Base-by-base conservation (phyloP, 768 basidiomycete genomes). In the Auriscalpium vulgare region DNA sequence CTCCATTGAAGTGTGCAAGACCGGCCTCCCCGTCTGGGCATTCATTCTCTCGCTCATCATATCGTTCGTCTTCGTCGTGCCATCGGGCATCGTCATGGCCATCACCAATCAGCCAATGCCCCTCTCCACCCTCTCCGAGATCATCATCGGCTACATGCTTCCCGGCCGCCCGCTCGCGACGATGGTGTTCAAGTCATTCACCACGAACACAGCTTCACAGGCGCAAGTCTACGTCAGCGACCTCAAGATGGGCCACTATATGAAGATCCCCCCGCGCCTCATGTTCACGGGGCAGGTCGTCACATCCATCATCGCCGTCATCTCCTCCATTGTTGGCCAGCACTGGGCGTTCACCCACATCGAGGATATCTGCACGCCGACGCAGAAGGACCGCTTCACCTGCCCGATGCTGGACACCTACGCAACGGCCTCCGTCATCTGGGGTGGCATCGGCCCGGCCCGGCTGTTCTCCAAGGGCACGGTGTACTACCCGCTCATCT, bases 201-300 rank as follows among this genome's bases (percentile, higher is more conserved):
- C 79, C 19, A 84, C 76, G 67, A 78, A 80, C 54, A 77, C 82
- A 8, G 77, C 79, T 23, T 71, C 70, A 54, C 87, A 91, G 67
- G 83, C 84, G 0, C 70, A 87, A 53, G 70, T 74, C 23, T 91
- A 89, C 63, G 74, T 83, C 14, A 82, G 82, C 34, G 85, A 90
- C 65, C 74, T 93, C 64, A 95, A 95, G 71, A 79, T 92, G 46
- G 91, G 87, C 21, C 88, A 91, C 67, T 93, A 93, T 72, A 88
- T 89, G 87, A 93, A 94, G 75, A 75, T 94, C 47, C 88, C 89
- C 8, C 92, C 91, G 47, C 81, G 88, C 56, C 72, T 82, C 60
- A 88, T 91, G 79, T 94, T 95, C 73, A 37, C 64, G 19, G 72
- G 80, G 34, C 89, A 92, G 65, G 70, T 84, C 54, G 67, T 85